Conservation (phyloP, 1,139 yeast genomes). For the Arxiozyma slooffiae region DNA sequence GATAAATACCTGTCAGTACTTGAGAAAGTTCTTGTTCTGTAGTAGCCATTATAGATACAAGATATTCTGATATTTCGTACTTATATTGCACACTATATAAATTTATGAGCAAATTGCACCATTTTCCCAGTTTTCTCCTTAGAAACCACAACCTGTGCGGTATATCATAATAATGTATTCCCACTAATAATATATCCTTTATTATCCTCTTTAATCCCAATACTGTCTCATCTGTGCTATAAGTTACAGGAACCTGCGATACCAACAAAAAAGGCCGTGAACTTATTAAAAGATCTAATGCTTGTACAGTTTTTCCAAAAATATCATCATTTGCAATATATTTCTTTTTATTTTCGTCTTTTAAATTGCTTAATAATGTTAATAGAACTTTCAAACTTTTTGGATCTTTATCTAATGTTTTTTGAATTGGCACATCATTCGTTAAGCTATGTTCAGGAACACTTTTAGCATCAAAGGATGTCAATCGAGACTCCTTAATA, state of each 20-base stretch:
- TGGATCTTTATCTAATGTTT: slow-evolving; percentile 11
- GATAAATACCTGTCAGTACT: slow-evolving; percentile 13
- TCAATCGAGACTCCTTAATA: slow-evolving; percentile 16
- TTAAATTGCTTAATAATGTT: slow-evolving; percentile 19
- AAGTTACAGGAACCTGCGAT: neutral
- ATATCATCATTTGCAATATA: slow-evolving; percentile 11
- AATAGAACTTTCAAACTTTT: slow-evolving; percentile 19
- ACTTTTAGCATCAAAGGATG: slow-evolving; percentile 1
- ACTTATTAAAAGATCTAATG: slow-evolving; percentile 19
- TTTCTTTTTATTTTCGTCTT: slow-evolving; percentile 9
- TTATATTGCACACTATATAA: slow-evolving; percentile 14
- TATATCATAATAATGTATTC: slow-evolving; percentile 11
- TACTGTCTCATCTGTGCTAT: neutral
- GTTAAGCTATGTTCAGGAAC: neutral
- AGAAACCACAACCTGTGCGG: slow-evolving; percentile 21
- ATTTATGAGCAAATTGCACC: slow-evolving; percentile 16
- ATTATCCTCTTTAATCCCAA: slow-evolving; percentile 4
- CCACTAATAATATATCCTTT: slow-evolving; percentile 13
- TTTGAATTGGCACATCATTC: slow-evolving; percentile 1
- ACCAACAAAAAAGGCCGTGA: slow-evolving; percentile 13
- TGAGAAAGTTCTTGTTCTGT: slow-evolving; percentile 13
- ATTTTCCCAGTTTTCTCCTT: slow-evolving; percentile 17
- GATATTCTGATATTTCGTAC: slow-evolving; percentile 9
- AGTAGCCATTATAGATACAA: slow-evolving; percentile 7
- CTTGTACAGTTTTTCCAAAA: slow-evolving; percentile 23